Evolutionary conservation across 768 basidiomycete genomes (phyloP).

Genomic region (Galerina marginata): DNA sequence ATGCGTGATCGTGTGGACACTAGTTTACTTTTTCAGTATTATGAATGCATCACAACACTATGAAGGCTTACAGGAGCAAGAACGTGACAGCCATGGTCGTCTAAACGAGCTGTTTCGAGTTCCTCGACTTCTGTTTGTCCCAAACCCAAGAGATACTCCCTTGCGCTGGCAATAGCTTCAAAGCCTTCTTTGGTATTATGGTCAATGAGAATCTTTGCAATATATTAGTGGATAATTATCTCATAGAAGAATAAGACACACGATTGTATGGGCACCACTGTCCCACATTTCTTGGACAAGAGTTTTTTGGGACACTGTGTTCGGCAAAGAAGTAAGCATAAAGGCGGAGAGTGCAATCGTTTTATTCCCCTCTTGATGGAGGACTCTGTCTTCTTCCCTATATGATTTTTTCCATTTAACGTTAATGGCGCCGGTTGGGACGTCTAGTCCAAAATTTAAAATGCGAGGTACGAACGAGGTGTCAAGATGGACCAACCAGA

Average conservation of each 20-base stretch:
- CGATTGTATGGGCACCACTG: constrained; percentile 85
- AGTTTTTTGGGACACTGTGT: constrained; percentile 61
- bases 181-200: constrained; percentile 81
- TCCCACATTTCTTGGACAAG: constrained; percentile 90
- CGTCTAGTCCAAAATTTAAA: constrained; percentile 38
- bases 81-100: constrained; percentile 73
- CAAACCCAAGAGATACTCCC: constrained; percentile 70
- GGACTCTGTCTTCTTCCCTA: constrained; percentile 49
- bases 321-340: constrained; percentile 75
- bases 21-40: constrained; percentile 32
- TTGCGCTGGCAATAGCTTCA: constrained; percentile 74
- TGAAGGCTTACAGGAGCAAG: constrained; percentile 75
- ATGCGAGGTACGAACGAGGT: neutral
- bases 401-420: constrained; percentile 65
- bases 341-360: constrained; percentile 86
- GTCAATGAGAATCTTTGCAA: constrained; percentile 81
- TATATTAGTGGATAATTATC: constrained; percentile 2
- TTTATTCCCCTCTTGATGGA: constrained; percentile 47
- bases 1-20: constrained; percentile 91
- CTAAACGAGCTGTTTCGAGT: constrained; percentile 35
- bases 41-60: constrained; percentile 6
- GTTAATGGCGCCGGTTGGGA: constrained; percentile 45
- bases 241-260: constrained; percentile 34
- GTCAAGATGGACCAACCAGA: constrained; percentile 44
- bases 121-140: constrained; percentile 65